Conservation (phyloP, 2,329 filamentous ascomycete genomes). For the Trichoderma sp. region DNA sequence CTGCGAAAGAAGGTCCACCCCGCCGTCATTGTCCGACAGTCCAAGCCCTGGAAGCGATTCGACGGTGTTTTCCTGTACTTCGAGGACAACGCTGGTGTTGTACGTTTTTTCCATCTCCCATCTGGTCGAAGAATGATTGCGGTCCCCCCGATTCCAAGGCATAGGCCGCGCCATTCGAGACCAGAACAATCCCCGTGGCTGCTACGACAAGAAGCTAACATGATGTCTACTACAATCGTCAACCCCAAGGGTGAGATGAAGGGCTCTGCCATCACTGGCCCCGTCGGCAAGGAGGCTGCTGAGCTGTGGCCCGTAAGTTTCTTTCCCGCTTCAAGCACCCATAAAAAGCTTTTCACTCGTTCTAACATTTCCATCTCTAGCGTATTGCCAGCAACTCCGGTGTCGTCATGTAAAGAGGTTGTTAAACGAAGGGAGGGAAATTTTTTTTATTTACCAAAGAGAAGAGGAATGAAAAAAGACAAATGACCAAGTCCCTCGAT, state of each 20-base stretch:
- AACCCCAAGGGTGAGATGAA: constrained; percentile 99
- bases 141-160: neutral
- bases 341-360: neutral
- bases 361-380: constrained; percentile 44
- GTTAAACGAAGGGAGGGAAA: constrained; percentile 24
- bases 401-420: constrained; percentile 91
- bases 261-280: constrained; percentile 98
- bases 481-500: constrained; percentile 35
- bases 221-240: constrained; percentile 67
- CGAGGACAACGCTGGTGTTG: constrained; percentile 99
- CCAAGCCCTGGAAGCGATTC: constrained; percentile 98
- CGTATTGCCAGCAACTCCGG: constrained; percentile 99
- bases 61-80: constrained; percentile 99
- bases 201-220: constrained; percentile 38
- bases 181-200: neutral
- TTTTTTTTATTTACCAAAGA: constrained; percentile 4
- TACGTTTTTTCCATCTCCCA: constrained; percentile 53
- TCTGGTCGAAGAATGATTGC: neutral
- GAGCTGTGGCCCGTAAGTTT: constrained; percentile 94
- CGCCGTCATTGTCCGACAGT: constrained; percentile 96
- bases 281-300: constrained; percentile 99
- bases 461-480: constrained; percentile 28
- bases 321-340: neutral
- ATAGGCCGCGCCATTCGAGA: neutral
- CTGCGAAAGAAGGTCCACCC: constrained; percentile 99